Percentiles rank a stretch among this genome's conserved stretches.
Conservation (phyloP, 2,329 filamentous ascomycete species). For the Beauveria medogensis region DNA sequence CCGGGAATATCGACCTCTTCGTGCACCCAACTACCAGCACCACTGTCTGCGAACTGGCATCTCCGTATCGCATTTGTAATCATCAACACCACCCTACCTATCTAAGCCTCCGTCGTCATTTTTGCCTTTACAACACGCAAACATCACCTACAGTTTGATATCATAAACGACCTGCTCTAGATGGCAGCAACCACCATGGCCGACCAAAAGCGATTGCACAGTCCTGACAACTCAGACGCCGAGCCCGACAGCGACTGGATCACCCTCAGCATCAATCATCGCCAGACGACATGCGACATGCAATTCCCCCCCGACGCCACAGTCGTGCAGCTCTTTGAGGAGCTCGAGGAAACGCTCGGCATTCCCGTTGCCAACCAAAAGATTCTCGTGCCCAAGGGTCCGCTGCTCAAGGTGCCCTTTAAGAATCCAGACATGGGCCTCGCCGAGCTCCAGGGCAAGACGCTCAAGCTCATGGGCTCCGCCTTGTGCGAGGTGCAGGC, state of each 20-base stretch:
- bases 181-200: conserved; percentile 9
- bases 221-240: conserved; percentile 11
- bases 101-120: background rate
- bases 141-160: too few species aligned
- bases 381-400: conserved; percentile 56
- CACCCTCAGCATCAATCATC: conserved; percentile 38
- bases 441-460: conserved; percentile 43
- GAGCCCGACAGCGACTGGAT: conserved; percentile 24
- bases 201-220: background rate
- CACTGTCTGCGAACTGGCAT: background rate
- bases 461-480: conserved; percentile 58
- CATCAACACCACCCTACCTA: background rate
- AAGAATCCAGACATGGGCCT: conserved; percentile 47
- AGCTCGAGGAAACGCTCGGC: conserved; percentile 46
- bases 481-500: conserved; percentile 51
- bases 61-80: conserved; percentile 6
- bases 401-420: conserved; percentile 57
- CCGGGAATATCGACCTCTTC: too few species aligned
- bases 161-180: background rate
- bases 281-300: conserved; percentile 37
- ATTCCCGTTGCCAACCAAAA: conserved; percentile 61
- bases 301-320: conserved; percentile 38
- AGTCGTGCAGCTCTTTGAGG: conserved; percentile 49
- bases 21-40: background rate
- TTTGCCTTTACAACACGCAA: background rate